Evolutionary conservation across 805 yeast species (phyloP).

Genomic region (Saturnispora diversa): DNA sequence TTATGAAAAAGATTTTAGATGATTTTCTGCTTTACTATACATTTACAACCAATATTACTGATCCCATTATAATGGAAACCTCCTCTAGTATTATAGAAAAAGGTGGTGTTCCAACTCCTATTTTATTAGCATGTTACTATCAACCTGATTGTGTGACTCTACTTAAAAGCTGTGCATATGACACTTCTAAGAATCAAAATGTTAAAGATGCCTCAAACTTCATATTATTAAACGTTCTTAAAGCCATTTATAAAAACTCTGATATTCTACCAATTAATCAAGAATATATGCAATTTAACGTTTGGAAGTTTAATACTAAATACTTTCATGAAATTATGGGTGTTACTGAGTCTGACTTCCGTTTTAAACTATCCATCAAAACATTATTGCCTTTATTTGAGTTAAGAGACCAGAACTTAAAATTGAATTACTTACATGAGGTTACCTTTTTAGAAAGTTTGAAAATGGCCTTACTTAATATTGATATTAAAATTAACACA

Average conservation of each 20-base stretch:
- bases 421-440: conserved; percentile 21
- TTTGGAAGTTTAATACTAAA: not conserved
- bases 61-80: not conserved
- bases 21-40: not conserved
- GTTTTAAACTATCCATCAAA: conserved; percentile 13
- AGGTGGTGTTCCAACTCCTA: too few species aligned
- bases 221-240: conserved; percentile 6
- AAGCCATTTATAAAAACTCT: conserved; percentile 7
- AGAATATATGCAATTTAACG: not conserved
- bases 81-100: not conserved
- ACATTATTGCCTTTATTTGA: conserved; percentile 26
- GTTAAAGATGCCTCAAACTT: conserved; percentile 11
- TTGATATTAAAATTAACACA: conserved; percentile 18
- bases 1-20: not conserved
- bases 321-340: conserved; percentile 15
- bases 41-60: not conserved
- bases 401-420: conserved; percentile 27
- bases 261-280: conserved; percentile 8
- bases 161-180: not conserved
- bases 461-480: conserved; percentile 16
- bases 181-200: not conserved
- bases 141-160: not conserved
- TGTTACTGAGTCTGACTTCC: conserved; percentile 16
- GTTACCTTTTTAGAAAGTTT: conserved; percentile 18
- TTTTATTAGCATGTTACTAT: conserved; percentile 1